phyloP scores from a whole-genome alignment of 2,329 filamentous ascomycete genomes.

The Verticillium albo-atrum region DNA sequence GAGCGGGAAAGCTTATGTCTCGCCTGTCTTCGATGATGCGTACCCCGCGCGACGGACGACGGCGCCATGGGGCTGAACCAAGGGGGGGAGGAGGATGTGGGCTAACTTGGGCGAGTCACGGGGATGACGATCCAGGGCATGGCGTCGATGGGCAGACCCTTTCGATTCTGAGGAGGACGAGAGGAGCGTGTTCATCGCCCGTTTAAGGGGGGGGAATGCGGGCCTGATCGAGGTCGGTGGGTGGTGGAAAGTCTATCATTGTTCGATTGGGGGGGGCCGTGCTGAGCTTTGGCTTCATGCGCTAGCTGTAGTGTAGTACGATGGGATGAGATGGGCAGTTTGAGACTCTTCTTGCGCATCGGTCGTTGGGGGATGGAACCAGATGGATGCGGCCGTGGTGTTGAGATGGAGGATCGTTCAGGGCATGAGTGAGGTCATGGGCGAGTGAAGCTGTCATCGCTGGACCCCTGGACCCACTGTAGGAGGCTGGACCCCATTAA shows the following conservation, averaged over 20 bases:
- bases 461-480: neutral
- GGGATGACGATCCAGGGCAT: neutral
- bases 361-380: neutral
- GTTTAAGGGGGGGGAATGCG: neutral
- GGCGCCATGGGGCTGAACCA: neutral
- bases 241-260: neutral
- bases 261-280: neutral
- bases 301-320: neutral
- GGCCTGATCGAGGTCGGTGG: neutral
- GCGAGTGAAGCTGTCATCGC: neutral
- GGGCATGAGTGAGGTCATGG: neutral
- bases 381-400: neutral
- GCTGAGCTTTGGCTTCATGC: neutral
- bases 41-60: neutral
- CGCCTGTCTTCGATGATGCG: neutral
- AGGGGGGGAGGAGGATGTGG: too few species aligned
- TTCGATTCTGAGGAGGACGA: neutral
- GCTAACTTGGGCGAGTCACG: neutral
- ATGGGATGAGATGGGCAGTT: neutral
- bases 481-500: neutral
- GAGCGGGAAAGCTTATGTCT: slow-evolving; percentile 13
- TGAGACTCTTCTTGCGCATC: neutral
- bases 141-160: neutral
- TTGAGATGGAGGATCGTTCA: neutral
- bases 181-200: neutral